phyloP scores from a whole-genome alignment of 441 rosid species.

The Gossypium davidsonii region DNA sequence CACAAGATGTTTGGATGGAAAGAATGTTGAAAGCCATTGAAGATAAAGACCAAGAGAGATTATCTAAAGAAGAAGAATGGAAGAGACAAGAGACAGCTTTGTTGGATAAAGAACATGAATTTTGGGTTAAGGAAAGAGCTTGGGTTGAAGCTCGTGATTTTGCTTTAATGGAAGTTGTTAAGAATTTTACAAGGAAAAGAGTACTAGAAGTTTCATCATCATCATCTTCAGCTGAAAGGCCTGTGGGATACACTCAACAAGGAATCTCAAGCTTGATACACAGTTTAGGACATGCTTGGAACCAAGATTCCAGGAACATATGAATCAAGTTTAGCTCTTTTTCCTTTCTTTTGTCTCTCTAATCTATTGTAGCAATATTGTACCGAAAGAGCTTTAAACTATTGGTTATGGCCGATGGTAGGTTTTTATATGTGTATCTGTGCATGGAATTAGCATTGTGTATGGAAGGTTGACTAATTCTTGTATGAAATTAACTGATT shows the following conservation, averaged over 20 bases:
- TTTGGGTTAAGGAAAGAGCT: conserved; percentile 47
- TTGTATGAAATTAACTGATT: too few species aligned
- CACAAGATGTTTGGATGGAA: conserved; percentile 57
- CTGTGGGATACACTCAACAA: conserved; percentile 26
- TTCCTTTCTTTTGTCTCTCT: too few species aligned
- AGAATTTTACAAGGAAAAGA: conserved; percentile 10
- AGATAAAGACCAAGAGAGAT: conserved; percentile 44
- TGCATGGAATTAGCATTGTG: too few species aligned
- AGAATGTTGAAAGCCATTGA: conserved; percentile 45
- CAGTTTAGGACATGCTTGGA: conserved; percentile 21
- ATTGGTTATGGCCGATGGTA: too few species aligned
- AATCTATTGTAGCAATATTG: too few species aligned
- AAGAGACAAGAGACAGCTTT: conserved; percentile 33
- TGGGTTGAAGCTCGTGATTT: conserved; percentile 47
- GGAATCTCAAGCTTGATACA: conserved; percentile 17
- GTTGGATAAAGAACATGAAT: not conserved
- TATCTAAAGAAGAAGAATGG: conserved; percentile 43
- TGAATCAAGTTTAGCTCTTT: too few species aligned
- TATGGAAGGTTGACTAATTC: too few species aligned
- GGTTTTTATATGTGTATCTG: too few species aligned
- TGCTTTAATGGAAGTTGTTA: conserved; percentile 39
- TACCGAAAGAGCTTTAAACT: too few species aligned
- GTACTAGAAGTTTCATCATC: too few species aligned
- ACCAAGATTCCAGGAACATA: conserved; percentile 23
- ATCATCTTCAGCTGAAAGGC: not conserved